These are phyloP conservation scores for Pestalotiopsis sp. DNA, from an alignment of 2,329 filamentous ascomycete species.

Conservation along the genomic window DNA sequence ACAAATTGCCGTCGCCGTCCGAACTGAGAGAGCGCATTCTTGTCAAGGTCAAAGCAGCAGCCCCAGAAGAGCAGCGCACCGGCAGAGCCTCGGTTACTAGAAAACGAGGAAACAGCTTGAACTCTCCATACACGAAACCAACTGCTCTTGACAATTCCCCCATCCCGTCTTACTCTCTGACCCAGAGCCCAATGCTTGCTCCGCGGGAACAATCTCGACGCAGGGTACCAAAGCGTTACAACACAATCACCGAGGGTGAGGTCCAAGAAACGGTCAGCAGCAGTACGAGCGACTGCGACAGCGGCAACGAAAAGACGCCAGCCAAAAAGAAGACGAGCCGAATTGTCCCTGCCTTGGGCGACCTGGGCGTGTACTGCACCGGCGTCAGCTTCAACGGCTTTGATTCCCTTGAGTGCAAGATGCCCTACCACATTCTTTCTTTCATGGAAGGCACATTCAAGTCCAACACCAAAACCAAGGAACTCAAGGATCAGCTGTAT, in stretches of 20 bases:
- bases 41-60: constrained; percentile 88
- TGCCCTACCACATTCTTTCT: constrained; percentile 93
- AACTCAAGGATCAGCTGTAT: constrained; percentile 76
- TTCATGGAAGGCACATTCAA: constrained; percentile 90
- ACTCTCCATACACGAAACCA: constrained; percentile 71
- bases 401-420: constrained; percentile 73
- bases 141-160: constrained; percentile 57
- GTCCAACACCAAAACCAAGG: constrained; percentile 72
- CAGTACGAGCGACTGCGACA: constrained; percentile 80
- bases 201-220: constrained; percentile 52
- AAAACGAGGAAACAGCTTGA: constrained; percentile 69
- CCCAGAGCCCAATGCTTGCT: constrained; percentile 54
- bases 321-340: constrained; percentile 73
- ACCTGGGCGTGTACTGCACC: constrained; percentile 76
- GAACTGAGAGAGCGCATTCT: constrained; percentile 81
- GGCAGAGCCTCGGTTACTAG: constrained; percentile 35
- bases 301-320: constrained; percentile 56
- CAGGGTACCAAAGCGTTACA: constrained; percentile 51
- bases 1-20: constrained; percentile 79
- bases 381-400: constrained; percentile 84
- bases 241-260: constrained; percentile 57
- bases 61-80: constrained; percentile 39
- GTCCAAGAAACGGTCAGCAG: constrained; percentile 57
- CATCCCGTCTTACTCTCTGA: constrained; percentile 51
- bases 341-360: constrained; percentile 79